Conservation (phyloP, 2,329 filamentous ascomycete species). For the Exophiala sideris region DNA sequence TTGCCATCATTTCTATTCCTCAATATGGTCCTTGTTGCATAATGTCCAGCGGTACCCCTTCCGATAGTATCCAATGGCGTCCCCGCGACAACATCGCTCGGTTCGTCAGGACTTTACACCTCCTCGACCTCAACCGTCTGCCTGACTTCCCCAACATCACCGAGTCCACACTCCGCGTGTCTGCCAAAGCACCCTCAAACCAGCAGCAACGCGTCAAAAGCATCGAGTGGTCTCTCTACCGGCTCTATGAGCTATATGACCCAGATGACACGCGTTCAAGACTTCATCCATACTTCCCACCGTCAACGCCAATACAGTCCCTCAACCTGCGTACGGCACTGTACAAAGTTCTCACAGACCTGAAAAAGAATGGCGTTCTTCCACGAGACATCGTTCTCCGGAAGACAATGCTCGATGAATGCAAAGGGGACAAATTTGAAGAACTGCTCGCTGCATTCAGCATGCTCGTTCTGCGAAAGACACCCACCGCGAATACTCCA, state of each 20-base stretch:
- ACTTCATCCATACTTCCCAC: constrained; percentile 85
- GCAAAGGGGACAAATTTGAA: constrained; percentile 84
- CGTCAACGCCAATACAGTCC: constrained; percentile 84
- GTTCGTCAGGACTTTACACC: constrained; percentile 78
- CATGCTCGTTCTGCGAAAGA: constrained; percentile 71
- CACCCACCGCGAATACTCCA: constrained; percentile 16
- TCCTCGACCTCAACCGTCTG: constrained; percentile 73
- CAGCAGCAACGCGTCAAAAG: constrained; percentile 79
- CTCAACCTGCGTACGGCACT: constrained; percentile 83
- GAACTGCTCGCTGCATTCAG: constrained; percentile 84
- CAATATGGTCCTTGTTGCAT: neutral
- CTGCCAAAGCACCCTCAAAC: constrained; percentile 51
- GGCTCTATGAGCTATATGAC: constrained; percentile 82
- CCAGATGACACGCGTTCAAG: constrained; percentile 73
- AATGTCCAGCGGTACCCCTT: neutral
- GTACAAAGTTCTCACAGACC: constrained; percentile 73
- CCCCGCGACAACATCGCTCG: constrained; percentile 56
- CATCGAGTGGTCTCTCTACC: constrained; percentile 88
- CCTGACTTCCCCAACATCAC: constrained; percentile 79
- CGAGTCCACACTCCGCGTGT: constrained; percentile 60
- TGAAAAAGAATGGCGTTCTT: constrained; percentile 82
- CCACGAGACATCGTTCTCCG: constrained; percentile 76
- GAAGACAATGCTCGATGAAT: constrained; percentile 96
- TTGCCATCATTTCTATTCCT: neutral
- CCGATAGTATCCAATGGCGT: constrained; percentile 30